Evolutionary conservation across 2,329 filamentous ascomycete species (phyloP), one percentile per base, ranked within the genome.

Genomic region (Claviceps sp.): DNA sequence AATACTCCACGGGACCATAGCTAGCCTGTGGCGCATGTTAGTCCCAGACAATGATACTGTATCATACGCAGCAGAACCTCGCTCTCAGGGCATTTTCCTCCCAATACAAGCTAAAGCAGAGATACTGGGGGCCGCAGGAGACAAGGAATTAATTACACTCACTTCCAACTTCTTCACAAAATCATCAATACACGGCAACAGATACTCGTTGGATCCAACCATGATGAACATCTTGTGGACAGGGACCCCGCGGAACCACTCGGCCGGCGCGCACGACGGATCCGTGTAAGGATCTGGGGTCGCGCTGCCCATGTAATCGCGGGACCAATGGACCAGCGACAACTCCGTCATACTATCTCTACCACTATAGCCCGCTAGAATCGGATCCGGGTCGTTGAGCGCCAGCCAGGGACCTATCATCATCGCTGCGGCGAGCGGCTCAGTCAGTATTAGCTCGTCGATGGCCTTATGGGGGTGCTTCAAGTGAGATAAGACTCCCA

Each of bases 401-500:
- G 51, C 54, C 16, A 52, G 53, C 58, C 58, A 59, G 5, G 58
- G 57, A 4, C 54, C 53, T 7, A 59, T 51, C 16, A 48, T 24
- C 30, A 47, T 53, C 0, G 54, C 52, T 5, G 49, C 57, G 5
- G 50, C 49, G 11, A 59, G 57, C 5, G 55, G 52, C 43, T 51
- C 54, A 13, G 34, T 13, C 16, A 58, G 26, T 30, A 18, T 34
- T 24, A 59, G 47, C 45, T 53, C 54, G 16, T 34, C 30, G 5
- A 59, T 58, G 24, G 52, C 46, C 13, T 52, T 43, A 37, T 59
- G 58, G 5, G 47, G 51, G 40, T 59, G 58, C 11, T 51, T 51
- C 30, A 58, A 43, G 43, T 59, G 58, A 8, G 58, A 54, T n/a
- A 59, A 46, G 26, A 59, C 57, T 42, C 51, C 58, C 1, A 54